Conservation (phyloP, 768 basidiomycete species). For the Pleurotus tuber-regium region DNA sequence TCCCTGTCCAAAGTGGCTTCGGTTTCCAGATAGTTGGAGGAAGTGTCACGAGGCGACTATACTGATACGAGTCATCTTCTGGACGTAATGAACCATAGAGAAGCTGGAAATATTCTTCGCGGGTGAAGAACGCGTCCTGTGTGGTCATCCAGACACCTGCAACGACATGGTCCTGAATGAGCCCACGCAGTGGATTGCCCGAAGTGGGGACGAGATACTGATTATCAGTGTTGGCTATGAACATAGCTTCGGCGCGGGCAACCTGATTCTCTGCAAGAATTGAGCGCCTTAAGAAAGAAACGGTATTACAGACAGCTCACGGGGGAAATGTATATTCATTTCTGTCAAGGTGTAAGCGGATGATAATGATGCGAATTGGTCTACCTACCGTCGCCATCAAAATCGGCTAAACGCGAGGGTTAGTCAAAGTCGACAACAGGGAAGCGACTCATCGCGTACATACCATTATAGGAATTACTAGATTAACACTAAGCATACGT, state of each 20-base stretch:
- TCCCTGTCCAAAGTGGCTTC: conserved; percentile 91
- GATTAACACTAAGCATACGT: background rate
- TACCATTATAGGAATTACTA: conserved; percentile 97
- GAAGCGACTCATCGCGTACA: too few species aligned
- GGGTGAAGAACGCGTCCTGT: conserved; percentile 90
- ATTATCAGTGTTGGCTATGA: conserved; percentile 96
- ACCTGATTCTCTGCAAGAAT: conserved; percentile 78
- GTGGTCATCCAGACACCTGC: conserved; percentile 99
- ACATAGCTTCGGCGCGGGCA: conserved; percentile 89
- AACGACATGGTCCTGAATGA: conserved; percentile 99
- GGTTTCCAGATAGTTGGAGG: conserved; percentile 95
- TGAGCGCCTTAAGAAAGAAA: conserved; percentile 7
- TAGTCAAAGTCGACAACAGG: background rate
- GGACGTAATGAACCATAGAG: conserved; percentile 92
- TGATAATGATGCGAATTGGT: conserved; percentile 1
- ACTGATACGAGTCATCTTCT: conserved; percentile 76
- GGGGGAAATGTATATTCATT: conserved; percentile 99
- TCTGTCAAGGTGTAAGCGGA: conserved; percentile 47
- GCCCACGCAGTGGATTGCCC: conserved; percentile 93
- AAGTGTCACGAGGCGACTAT: conserved; percentile 73
- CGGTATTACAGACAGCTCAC: conserved; percentile 42
- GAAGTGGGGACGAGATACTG: conserved; percentile 99
- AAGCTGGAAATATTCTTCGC: conserved; percentile 95
- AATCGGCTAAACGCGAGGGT: conserved; percentile 75
- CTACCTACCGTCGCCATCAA: conserved; percentile 82